Evolutionary conservation across 2,329 filamentous ascomycete genomes (phyloP), one percentile per base, ranked within the genome.

Genomic region (Sporothrix pallida): DNA sequence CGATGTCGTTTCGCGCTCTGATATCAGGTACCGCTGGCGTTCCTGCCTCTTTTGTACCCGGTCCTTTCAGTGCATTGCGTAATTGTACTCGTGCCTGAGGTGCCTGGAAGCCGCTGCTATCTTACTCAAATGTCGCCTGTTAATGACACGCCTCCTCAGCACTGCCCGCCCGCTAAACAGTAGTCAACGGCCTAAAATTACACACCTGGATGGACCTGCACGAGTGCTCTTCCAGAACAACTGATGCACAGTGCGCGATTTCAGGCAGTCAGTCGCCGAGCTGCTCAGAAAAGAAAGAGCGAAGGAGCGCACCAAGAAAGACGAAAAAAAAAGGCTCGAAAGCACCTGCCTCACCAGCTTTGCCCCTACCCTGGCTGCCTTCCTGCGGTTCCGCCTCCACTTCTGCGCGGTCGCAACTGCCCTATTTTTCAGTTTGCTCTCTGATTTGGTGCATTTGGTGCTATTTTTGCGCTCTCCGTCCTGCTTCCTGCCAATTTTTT

Each of bases 321-420:
- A 62, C 15, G 42, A 44, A 65, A 15, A 20, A 46, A 46, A 44
- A 10, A 42, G 46, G 62, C 62, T 65, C 42, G 62, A 20, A 48
- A 48, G 60, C 62, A 63, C 37, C 37, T 63, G 31, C 58, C 58
- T 37, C 60, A 37, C 31, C 31, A 6, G 31, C 31, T 37, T 37
- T 37, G 31, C 31, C 31, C 8, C 42, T 23, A 65, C 62, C 50
- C 48, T 58, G 68, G 50, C 68, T 46, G 10, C 31, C 37, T 58
- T 42, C 52, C 10, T 70, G 52, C 68, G 50, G 50, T 46, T 70
- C 52, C 50, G 68, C n/a, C 68, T 70, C 68, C 68, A 70, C 68
- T 58, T 70, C 20, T 58, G 42, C n/a, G 7, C 26, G 46, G 67
- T 58, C 69, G 42, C 37, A 37, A 62, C 54, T 37, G 56, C 42